Base-by-base conservation (phyloP, 1,139 yeast genomes). In the Taphrina wiesneri region DNA sequence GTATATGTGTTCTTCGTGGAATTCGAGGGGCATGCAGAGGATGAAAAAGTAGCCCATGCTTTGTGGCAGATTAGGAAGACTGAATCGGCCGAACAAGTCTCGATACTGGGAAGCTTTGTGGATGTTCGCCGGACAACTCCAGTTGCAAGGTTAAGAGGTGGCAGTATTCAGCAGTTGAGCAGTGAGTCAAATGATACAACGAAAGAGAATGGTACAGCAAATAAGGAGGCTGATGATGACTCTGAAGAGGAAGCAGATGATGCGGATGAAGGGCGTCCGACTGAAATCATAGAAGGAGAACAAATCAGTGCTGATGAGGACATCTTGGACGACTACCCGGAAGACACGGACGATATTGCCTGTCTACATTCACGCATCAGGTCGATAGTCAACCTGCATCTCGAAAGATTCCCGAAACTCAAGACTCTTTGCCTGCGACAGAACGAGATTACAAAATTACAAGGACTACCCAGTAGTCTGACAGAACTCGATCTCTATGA, bases 401-500 rank as follows among this genome's bases (percentile, higher is more conserved):
- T 62, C 7, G 60, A 53, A 13, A 57, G 65, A 9, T 62, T 62
- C 47, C 45, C 60, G 26, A 25, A 23, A 39, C 54, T 62, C 15
- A 39, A 83, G 72, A 75, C 81, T 1, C 78, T 93, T 36, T 88
- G 93, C 69, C 81, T 95, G 69, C 84, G 99, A 72, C 97, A 92
- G 74, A 95, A 95, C 75, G 78, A 90, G 69, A 79, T 95, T 54
- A 86, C 89, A 39, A 84, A 88, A 21, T 81, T 92, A 60, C 83
- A 86, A 56, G 95, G 86, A 1, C 75, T 92, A 23, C 82, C 83
- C 30, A 84, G 81, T 0, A 80, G 80, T 0, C 72, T 93, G 71
- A 89, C 85, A 71, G 96, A 91, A 70, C 78, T 95, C 70, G 99
- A 93, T 75, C 80, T 92, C 43, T 95, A 95, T 74, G 99, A 95